Evolutionary conservation across 2,329 filamentous ascomycete species (phyloP), one percentile per base, ranked within the genome.

Genomic region (Colletotrichum graminicola): DNA sequence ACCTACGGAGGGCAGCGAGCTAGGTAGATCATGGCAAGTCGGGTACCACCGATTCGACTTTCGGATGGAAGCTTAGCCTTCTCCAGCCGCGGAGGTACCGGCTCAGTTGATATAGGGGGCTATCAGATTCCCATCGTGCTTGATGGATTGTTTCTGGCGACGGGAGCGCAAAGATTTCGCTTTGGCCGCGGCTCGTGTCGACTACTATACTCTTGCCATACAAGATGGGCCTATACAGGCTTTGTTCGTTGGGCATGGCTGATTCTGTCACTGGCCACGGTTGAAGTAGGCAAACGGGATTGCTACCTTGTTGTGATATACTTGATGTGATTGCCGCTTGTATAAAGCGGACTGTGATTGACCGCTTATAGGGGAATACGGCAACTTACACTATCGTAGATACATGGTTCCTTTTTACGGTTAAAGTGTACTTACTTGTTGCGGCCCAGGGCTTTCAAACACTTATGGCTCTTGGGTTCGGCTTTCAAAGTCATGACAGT

Each of bases 1-100:
- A 57, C 63, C 52, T 59, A 59, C 45, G 64, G 47, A 34, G 45
- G 39, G 26, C 21, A n/a, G 56, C 14, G 12, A 11, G 43, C 16
- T 12, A 26, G 54, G 43, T 26, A 7, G 39, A 57, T 43, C 39
- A 32, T 39, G 26, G 12, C 26, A 45, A 29, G 34, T 52, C 47
- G 26, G 26, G 57, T 34, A 18, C 32, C 32, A 26, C n/a, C 43
- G 8, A 18, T 23, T 29, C 45, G 45, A 12, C 45, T 47, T 23
- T 47, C 29, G 26, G 57, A 36, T 36, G 5, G 7, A n/a, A 3
- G 43, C 36, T 23, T 66, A 43, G 61, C 39, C 26, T 23, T 36
- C 10, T 61, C 26, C 26, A 36, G 55, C 36, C n/a, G 45, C 57
- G 21, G 18, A 29, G 56, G 41, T 4, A 39, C 14, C 14, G 23